Conservation (phyloP, 169 alveolate genomes). For the Pseudocohnilembus persalinus region DNA sequence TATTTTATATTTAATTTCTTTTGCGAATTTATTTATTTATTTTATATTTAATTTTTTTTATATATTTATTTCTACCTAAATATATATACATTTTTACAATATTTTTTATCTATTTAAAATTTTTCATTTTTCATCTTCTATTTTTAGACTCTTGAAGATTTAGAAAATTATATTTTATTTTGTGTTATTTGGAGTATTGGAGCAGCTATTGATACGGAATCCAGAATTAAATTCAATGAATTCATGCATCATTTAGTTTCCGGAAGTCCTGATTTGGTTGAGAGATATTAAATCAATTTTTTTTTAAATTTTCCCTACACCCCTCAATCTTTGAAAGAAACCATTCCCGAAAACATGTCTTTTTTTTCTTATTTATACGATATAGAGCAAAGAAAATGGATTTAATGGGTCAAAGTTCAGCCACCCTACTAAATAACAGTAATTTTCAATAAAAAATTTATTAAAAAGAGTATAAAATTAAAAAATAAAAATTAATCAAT, state of each 20-base stretch:
- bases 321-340: slow-evolving; percentile 54
- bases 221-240: slow-evolving; percentile 51
- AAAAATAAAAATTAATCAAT: too few relatives aligned
- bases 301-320: slow-evolving; percentile 27
- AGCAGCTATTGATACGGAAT: slow-evolving; percentile 70
- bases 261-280: slow-evolving; percentile 58
- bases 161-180: slow-evolving; percentile 63
- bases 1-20: too few relatives aligned
- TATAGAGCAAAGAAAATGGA: neutral
- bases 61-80: too few relatives aligned
- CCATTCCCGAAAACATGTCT: slow-evolving; percentile 68
- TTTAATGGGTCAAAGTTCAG: neutral
- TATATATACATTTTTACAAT: too few relatives aligned
- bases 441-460: too few relatives aligned
- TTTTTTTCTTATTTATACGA: slow-evolving; percentile 47
- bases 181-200: slow-evolving; percentile 72
- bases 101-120: too few relatives aligned
- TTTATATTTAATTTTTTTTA: too few relatives aligned
- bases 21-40: too few relatives aligned
- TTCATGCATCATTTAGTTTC: slow-evolving; percentile 59
- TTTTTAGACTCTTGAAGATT: slow-evolving; percentile 58
- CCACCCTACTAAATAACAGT: too few relatives aligned
- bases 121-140: too few relatives aligned
- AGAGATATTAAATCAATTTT: slow-evolving; percentile 59
- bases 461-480: too few relatives aligned